phyloP scores from a whole-genome alignment of 2,329 filamentous ascomycete genomes.

The Ceratocystiopsis sp. region DNA sequence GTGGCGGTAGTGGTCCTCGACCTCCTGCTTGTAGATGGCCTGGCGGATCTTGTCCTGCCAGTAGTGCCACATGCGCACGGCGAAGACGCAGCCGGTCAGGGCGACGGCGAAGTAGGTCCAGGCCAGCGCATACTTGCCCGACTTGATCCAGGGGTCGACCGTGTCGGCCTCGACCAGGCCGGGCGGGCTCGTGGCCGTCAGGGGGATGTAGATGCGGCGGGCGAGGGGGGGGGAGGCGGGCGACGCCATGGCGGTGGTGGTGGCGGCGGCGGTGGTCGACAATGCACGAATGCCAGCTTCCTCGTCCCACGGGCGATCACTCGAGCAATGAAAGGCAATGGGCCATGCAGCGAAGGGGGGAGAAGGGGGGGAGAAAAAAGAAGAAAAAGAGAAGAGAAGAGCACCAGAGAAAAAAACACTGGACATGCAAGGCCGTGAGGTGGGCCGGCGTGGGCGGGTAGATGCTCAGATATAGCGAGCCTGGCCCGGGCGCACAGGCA shows the following conservation, averaged over 20 bases:
- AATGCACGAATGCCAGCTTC: slow-evolving; percentile 6
- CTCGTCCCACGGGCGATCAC: not conserved
- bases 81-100: slow-evolving; percentile 47
- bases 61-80: slow-evolving; percentile 66
- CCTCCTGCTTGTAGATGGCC: slow-evolving; percentile 71
- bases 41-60: slow-evolving; percentile 90
- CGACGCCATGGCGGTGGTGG: slow-evolving; percentile 1
- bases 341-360: slow-evolving; percentile 1
- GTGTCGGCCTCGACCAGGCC: slow-evolving; percentile 45
- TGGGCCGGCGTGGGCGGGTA: not conserved
- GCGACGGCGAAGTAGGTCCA: slow-evolving; percentile 80
- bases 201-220: slow-evolving; percentile 42
- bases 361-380: not conserved
- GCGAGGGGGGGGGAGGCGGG: slow-evolving; percentile 20
- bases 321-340: slow-evolving; percentile 3
- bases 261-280: not conserved
- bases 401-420: not conserved
- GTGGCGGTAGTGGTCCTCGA: slow-evolving; percentile 45
- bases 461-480: too few relatives aligned
- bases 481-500: too few relatives aligned
- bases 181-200: slow-evolving; percentile 41
- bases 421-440: not conserved
- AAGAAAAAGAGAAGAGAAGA: not conserved
- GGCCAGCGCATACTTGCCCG: slow-evolving; percentile 71
- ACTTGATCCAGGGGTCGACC: slow-evolving; percentile 62